phyloP scores from a whole-genome alignment of 768 basidiomycete genomes.

The Agaricus bisporus region DNA sequence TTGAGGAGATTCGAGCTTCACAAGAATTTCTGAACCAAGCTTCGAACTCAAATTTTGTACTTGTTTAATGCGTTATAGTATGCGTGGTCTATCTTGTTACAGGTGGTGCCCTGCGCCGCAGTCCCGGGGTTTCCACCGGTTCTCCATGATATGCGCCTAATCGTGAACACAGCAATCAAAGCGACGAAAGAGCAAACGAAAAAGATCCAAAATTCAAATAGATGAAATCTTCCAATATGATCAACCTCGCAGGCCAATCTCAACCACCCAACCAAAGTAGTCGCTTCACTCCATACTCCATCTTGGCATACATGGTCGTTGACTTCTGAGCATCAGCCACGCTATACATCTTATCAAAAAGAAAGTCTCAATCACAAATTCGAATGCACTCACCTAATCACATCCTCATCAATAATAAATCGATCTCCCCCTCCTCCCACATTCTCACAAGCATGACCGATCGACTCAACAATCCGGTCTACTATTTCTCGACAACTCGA shows the following conservation, averaged over 20 bases:
- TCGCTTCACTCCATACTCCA: constrained; percentile 91
- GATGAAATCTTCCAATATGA: too few species aligned
- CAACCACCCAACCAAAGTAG: constrained; percentile 82
- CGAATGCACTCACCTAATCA: constrained; percentile 61
- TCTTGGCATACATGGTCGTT: constrained; percentile 84
- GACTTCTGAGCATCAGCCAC: constrained; percentile 77
- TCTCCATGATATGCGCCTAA: too few species aligned
- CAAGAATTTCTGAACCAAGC: constrained; percentile 12
- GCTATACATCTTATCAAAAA: constrained; percentile 29
- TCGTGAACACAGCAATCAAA: too few species aligned
- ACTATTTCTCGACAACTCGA: constrained; percentile 72
- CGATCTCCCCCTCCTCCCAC: constrained; percentile 39
- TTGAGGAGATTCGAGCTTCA: constrained; percentile 21
- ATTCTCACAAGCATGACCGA: constrained; percentile 62
- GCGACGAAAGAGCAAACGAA: too few species aligned
- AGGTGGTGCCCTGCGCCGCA: too few species aligned
- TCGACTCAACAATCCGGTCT: constrained; percentile 65
- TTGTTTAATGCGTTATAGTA: too few species aligned
- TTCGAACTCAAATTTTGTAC: too few species aligned
- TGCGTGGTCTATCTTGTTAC: too few species aligned
- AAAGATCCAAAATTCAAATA: too few species aligned
- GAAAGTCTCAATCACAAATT: not conserved
- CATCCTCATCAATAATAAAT: constrained; percentile 61
- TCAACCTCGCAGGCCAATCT: not conserved
- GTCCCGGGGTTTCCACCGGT: too few species aligned